phyloP scores from a whole-genome alignment of 192 early-diverging fungal species.

The Backusella sp. region DNA sequence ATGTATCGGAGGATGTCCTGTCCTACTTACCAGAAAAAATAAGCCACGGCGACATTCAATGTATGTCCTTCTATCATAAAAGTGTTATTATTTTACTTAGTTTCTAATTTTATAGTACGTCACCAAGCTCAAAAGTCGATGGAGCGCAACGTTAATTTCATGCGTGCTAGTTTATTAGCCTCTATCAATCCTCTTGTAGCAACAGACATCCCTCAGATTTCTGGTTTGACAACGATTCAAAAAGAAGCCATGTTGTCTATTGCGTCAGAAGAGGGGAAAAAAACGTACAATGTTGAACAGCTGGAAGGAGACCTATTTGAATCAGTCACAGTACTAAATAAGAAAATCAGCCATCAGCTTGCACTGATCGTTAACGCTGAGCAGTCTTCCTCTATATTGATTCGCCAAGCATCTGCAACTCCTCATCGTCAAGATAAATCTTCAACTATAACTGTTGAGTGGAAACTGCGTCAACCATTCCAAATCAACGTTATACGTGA shows the following conservation, averaged over 20 bases:
- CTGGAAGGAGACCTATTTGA: conserved; percentile 3
- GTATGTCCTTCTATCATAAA: conserved; percentile 4
- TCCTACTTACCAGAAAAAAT: conserved; percentile 9
- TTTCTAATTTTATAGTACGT: background rate
- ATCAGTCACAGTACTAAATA: conserved; percentile 9
- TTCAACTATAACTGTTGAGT: conserved; percentile 10
- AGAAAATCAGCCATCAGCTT: conserved; percentile 21
- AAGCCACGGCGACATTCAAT: background rate
- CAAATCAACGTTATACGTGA: conserved; percentile 13
- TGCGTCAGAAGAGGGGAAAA: background rate
- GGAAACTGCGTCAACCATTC: conserved; percentile 17
- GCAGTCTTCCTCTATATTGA: conserved; percentile 18
- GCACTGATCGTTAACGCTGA: conserved; percentile 23
- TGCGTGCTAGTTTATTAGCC: conserved; percentile 23
- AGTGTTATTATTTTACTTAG: background rate
- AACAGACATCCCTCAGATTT: conserved; percentile 8
- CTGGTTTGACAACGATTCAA: background rate
- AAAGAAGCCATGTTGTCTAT: conserved; percentile 4
- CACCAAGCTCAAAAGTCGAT: conserved; percentile 8
- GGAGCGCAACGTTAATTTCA: conserved; percentile 19
- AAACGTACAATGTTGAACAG: background rate
- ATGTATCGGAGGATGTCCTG: conserved; percentile 6
- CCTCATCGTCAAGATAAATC: background rate
- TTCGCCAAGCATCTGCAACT: conserved; percentile 13
- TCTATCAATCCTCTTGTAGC: conserved; percentile 21